Percentiles rank a stretch among this genome's conserved stretches.
Conservation (phyloP, 1,284 basidiomycete genomes). For the Tylopilus sp. region DNA sequence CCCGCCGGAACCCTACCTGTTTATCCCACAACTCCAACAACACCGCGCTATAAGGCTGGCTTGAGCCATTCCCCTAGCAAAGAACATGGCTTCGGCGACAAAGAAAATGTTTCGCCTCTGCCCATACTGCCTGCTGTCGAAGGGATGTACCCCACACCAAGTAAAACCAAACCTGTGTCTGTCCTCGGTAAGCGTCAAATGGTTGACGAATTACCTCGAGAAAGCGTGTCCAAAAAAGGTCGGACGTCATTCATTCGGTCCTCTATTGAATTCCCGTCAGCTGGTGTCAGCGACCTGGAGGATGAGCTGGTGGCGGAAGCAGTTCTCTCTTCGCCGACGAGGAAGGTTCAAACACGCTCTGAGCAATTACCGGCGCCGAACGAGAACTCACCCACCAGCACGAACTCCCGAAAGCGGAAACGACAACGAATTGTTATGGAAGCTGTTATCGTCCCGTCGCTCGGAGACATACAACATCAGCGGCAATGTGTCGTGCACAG, state of each 20-base stretch:
- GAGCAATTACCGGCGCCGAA: neutral
- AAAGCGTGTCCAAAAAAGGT: constrained; percentile 34
- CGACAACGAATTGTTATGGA: constrained; percentile 52
- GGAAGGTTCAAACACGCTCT: constrained; percentile 6
- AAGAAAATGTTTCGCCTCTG: constrained; percentile 46
- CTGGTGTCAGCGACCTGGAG: constrained; percentile 23
- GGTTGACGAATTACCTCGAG: constrained; percentile 26
- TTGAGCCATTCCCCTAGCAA: constrained; percentile 30
- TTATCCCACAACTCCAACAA: constrained; percentile 24
- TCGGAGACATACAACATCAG: constrained; percentile 30
- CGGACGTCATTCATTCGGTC: constrained; percentile 34
- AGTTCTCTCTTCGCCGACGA: constrained; percentile 21
- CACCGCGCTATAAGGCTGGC: constrained; percentile 21
- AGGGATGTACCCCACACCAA: constrained; percentile 32
- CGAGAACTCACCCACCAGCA: constrained; percentile 5
- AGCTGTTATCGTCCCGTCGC: constrained; percentile 49
- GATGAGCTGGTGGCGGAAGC: constrained; percentile 31
- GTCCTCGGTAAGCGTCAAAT: constrained; percentile 42
- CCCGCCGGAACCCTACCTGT: constrained; percentile 30
- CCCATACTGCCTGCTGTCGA: constrained; percentile 34
- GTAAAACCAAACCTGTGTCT: constrained; percentile 21
- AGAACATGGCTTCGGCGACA: constrained; percentile 34
- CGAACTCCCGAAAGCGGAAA: constrained; percentile 35
- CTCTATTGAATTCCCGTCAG: constrained; percentile 21
- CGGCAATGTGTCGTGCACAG: constrained; percentile 19